Base-by-base conservation (phyloP, 2,329 filamentous ascomycete species). In the Xylariaceae sp. region DNA sequence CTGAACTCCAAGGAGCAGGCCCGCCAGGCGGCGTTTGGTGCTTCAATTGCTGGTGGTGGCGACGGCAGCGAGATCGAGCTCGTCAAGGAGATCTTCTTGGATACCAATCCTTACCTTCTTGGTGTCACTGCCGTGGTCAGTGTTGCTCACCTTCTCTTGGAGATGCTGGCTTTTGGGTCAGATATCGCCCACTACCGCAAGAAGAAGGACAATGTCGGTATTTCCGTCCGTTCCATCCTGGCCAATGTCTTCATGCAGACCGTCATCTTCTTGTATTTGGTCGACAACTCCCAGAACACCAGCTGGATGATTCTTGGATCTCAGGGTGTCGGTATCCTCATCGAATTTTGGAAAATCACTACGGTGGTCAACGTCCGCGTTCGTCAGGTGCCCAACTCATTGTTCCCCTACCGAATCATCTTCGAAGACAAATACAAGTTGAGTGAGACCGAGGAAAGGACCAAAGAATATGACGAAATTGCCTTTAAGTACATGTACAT, bases 181-280 rank as follows among this genome's bases (percentile, higher is more conserved):
- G 93, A 98, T 62, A 95, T 98, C 62, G 82, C 89, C 37, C 93
- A 98, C 68, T 98, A 93, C 81, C 88, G 90, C 62, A 96, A 97
- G 74, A 98, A 98, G 84, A 98, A 98, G 75, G 94, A 97, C 70
- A 93, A 95, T 44, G 87, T 98, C 19, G 93, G 93, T 49, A 95
- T 95, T 34, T 96, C 90, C 1, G 86, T 98, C 45, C 89, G 93
- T 43, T 94, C 91, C 24, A 98, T 98, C 59, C 73, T 98, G 43
- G 89, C 88, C 62, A 98, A 97, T 59, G 90, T 97, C 48, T 90
- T 97, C 65, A 98, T 98, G 93, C 93, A 98, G 66, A 66, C 77
- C 6, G 77, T 97, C 59, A 96, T 98, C 65, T 94, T 98, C 77
- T 76, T 98, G 34, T 98, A 98, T 67, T 78, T 98, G 22, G 71